phyloP scores from a whole-genome alignment of 257 asterid species.

The Ocimum tenuiflorum region DNA sequence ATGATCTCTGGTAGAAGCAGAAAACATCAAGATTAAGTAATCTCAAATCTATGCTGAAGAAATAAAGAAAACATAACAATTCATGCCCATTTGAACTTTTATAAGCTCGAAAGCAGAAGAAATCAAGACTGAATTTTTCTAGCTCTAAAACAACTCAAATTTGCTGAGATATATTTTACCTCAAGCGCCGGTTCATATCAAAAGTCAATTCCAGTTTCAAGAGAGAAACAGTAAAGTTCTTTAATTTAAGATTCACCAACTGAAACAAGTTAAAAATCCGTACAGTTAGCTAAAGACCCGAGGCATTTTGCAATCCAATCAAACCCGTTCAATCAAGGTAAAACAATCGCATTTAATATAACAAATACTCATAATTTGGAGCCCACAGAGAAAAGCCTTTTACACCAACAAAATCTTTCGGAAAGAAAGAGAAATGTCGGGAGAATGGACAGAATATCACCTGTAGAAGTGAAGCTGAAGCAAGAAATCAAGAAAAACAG shows the following conservation, averaged over 20 bases:
- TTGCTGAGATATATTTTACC: background rate
- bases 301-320: slow-evolving; percentile 13
- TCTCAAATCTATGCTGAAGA: background rate
- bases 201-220: slow-evolving; percentile 15
- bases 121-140: background rate
- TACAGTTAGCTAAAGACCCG: slow-evolving; percentile 23
- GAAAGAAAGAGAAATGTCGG: background rate
- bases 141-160: background rate
- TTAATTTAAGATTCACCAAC: slow-evolving; percentile 1
- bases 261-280: slow-evolving; percentile 17
- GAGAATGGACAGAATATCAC: slow-evolving; percentile 20
- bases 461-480: slow-evolving; percentile 50
- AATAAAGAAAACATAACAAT: background rate
- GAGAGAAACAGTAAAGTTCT: background rate
- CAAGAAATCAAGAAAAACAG: slow-evolving; percentile 41
- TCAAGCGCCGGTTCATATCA: slow-evolving; percentile 1
- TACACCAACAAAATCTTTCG: slow-evolving; percentile 1
- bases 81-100: background rate
- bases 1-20: background rate
- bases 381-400: slow-evolving; percentile 16
- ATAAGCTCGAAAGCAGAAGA: background rate
- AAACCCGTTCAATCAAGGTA: slow-evolving; percentile 16
- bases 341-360: background rate
- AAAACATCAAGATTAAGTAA: background rate
- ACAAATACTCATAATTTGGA: background rate